Conservation (phyloP, 2,329 filamentous ascomycete genomes). For the Daldinia sp. region DNA sequence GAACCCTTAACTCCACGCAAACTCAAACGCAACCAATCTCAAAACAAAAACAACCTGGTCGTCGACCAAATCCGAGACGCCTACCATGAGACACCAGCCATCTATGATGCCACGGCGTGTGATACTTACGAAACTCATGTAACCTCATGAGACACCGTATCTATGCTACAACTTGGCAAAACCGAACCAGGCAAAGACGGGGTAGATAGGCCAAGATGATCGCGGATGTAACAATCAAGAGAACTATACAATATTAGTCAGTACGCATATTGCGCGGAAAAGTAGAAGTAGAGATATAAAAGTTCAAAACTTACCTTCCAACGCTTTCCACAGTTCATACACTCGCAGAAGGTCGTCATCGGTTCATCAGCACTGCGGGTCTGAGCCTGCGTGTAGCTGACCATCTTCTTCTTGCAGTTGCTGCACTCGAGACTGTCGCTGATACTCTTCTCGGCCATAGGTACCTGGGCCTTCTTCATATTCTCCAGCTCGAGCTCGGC, state of each 20-base stretch:
- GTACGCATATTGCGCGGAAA: conserved; percentile 40
- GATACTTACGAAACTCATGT: conserved; percentile 27
- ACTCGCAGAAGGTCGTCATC: conserved; percentile 82
- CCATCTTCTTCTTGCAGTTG: conserved; percentile 92
- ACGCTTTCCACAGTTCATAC: conserved; percentile 75
- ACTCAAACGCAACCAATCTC: conserved; percentile 24
- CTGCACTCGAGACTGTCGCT: conserved; percentile 88
- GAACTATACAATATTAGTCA: conserved; percentile 45
- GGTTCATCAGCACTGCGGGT: conserved; percentile 96
- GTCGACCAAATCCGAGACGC: conserved; percentile 30
- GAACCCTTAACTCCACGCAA: conserved; percentile 38
- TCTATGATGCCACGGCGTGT: conserved; percentile 29
- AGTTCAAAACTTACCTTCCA: conserved; percentile 71
- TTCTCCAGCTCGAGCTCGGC: conserved; percentile 86
- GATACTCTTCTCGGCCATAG: conserved; percentile 90
- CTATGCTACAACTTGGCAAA: conserved; percentile 8
- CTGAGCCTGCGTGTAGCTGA: conserved; percentile 96
- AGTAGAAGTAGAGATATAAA: conserved; percentile 15
- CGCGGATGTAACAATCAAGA: conserved; percentile 37
- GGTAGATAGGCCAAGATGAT: conserved; percentile 4
- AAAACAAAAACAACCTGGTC: conserved; percentile 23
- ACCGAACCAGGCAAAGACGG: conserved; percentile 12
- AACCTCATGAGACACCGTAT: conserved; percentile 27
- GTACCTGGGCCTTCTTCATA: conserved; percentile 96
- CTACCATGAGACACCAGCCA: conserved; percentile 31